A percentile compares a stretch with the other conserved stretches of the same genome.
Evolutionary conservation across 164 flowering plant genomes (phyloP).

Genomic region (Magnolia changhungtana): DNA sequence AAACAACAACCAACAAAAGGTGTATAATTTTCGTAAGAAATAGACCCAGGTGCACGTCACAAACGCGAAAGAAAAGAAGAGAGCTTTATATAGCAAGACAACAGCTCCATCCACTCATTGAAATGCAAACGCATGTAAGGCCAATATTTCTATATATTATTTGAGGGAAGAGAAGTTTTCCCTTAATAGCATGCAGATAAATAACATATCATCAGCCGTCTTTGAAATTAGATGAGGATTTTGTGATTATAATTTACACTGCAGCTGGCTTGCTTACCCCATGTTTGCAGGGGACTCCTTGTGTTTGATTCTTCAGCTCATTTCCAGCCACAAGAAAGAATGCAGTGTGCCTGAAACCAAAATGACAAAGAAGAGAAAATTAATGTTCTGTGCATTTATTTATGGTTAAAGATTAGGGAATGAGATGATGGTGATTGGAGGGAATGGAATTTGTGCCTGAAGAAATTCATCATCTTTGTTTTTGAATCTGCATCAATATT

Average conservation of each 20-base stretch:
- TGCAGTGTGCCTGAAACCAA: slow-evolving; percentile 77
- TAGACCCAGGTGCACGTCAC: no score
- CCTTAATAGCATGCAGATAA: not conserved
- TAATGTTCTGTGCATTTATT: not conserved
- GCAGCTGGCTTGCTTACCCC: slow-evolving; percentile 35
- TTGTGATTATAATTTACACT: slow-evolving; percentile 8
- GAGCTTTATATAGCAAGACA: no score
- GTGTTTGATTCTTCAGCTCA: slow-evolving; percentile 64
- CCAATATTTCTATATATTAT: not conserved
- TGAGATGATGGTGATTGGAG: not conserved
- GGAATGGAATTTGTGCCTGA: slow-evolving; percentile 38
- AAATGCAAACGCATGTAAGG: not conserved
- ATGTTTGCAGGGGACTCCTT: slow-evolving; percentile 48
- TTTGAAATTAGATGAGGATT: not conserved
- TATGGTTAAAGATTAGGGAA: not conserved
- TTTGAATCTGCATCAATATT: slow-evolving; percentile 80
- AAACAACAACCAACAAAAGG: no score
- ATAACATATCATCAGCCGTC: not conserved
- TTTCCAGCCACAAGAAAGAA: slow-evolving; percentile 95
- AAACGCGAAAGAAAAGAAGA: no score
- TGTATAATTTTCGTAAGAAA: no score
- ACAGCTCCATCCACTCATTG: no score
- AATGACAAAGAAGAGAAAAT: not conserved
- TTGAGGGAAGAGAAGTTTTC: not conserved
- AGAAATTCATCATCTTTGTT: slow-evolving; percentile 79